Evolutionary conservation across 495 filamentous ascomycete species (phyloP), one percentile per base, ranked within the genome.

Genomic region (Neurospora intermedia): DNA sequence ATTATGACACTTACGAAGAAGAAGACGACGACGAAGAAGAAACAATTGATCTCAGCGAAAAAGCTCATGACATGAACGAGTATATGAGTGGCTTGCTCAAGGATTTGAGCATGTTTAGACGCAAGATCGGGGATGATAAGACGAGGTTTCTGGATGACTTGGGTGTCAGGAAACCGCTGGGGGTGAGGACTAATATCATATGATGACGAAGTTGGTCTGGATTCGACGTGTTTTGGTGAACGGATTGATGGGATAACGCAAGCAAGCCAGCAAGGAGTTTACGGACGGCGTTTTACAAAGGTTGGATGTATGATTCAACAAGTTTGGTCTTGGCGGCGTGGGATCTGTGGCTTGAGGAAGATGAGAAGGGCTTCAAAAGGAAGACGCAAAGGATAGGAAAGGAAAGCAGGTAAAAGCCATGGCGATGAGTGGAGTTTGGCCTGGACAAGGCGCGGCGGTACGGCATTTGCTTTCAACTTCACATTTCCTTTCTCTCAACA

Each of bases 111-210:
- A 77, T 97, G 76, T 97, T 98, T 81, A 91, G 90, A 78, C 87
- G 89, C 76, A 97, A 97, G 83, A 85, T 97, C 43, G 88, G 85
- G 18, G 92, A 94, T 74, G 96, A 99, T 73, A 88, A 87, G 79
- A 74, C 74, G 23, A 73, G 88, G n/a, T 89, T 89, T 74, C 69
- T 84, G 75, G 80, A 80, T 13, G 81, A 82, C 71, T 71, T 74
- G 27, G 71, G 69, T 45, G 69, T 69, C 62, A 77, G 79, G 69
- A 71, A 73, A 69, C 78, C 81, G 23, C 40, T 82, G 23, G 81
- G 76, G 13, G 71, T 74, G 18, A 77, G 73, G 73, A 69, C 73
- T 6, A 80, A 78, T 70, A 71, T 78, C 46, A 70, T 74, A 23
- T 35, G 10, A 72, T 70, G 43, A 66, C 76, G 77, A 46, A 48